Conservation (phyloP, 345 rosid species). For the Crucihimalaya himalaica region DNA sequence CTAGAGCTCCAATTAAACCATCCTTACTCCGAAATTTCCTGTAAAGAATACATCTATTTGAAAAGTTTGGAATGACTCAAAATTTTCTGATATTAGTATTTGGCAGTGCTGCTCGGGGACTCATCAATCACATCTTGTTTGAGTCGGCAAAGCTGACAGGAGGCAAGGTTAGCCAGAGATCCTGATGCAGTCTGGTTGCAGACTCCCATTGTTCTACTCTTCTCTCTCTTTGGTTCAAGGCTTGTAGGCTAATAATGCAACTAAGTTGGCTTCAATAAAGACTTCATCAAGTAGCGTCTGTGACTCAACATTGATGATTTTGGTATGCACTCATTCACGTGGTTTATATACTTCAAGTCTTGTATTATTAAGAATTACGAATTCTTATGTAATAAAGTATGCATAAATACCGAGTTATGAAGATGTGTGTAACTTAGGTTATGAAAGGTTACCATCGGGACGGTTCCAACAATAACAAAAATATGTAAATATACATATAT, state of each 20-base stretch:
- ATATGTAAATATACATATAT: too few species aligned
- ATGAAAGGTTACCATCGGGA: too few species aligned
- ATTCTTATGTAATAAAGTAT: too few species aligned
- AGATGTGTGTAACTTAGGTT: too few species aligned
- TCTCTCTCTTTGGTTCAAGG: conserved; percentile 18
- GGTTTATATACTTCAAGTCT: conserved; percentile 16
- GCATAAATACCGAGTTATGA: too few species aligned
- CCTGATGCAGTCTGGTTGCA: conserved; percentile 32
- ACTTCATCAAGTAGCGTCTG: conserved; percentile 16
- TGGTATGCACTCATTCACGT: conserved; percentile 13
- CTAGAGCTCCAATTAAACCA: neutral
- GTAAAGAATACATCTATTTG: conserved; percentile 1
- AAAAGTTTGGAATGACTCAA: conserved; percentile 5
- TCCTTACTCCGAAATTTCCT: neutral
- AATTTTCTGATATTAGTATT: conserved; percentile 22
- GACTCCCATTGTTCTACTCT: neutral
- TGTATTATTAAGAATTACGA: too few species aligned
- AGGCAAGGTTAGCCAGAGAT: conserved; percentile 65
- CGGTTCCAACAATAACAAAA: too few species aligned
- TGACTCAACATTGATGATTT: conserved; percentile 12
- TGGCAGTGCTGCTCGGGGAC: conserved; percentile 96
- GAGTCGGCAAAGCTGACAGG: conserved; percentile 83
- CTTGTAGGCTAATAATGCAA: conserved; percentile 26
- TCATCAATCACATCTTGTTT: conserved; percentile 81
- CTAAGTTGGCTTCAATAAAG: conserved; percentile 8